A percentile compares a stretch with the other conserved stretches of the same genome.
phyloP scores from a whole-genome alignment of 2,329 filamentous ascomycete genomes.

The Bisporella sp. region DNA sequence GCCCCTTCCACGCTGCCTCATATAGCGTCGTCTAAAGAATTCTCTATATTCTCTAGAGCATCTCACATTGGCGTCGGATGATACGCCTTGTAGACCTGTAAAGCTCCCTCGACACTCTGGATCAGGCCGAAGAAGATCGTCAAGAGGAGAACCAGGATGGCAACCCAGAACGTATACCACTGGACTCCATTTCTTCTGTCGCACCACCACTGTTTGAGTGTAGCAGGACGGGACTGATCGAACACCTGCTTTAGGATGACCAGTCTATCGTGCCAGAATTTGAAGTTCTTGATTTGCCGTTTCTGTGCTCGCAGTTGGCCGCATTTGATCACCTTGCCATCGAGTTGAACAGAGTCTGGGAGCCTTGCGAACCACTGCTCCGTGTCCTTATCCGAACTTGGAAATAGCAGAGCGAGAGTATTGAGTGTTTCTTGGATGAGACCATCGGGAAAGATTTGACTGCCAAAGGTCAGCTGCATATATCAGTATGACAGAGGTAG shows the following conservation, averaged over 20 bases:
- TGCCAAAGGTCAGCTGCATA: conserved; percentile 3
- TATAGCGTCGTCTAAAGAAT: no score
- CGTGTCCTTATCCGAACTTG: conserved; percentile 20
- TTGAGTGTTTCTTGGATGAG: conserved; percentile 31
- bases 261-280: conserved; percentile 36
- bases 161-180: no score
- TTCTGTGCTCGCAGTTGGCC: conserved; percentile 27
- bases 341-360: conserved; percentile 17
- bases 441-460: conserved; percentile 23
- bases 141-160: no score
- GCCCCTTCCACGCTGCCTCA: no score
- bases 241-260: conserved; percentile 35
- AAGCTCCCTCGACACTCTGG: no score
- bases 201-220: conserved; percentile 35
- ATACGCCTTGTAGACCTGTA: no score
- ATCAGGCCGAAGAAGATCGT: no score
- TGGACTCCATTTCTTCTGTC: no score
- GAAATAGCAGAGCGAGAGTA: conserved; percentile 32
- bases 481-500: background rate
- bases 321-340: conserved; percentile 20
- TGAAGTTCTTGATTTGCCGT: conserved; percentile 29
- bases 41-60: no score
- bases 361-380: conserved; percentile 21
- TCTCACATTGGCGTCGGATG: no score
- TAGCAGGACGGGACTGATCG: conserved; percentile 31